Percentiles rank a stretch among this genome's conserved stretches.
Evolutionary conservation across 495 filamentous ascomycete species (phyloP).

Genomic region (Aspergillus sclerotioniger): DNA sequence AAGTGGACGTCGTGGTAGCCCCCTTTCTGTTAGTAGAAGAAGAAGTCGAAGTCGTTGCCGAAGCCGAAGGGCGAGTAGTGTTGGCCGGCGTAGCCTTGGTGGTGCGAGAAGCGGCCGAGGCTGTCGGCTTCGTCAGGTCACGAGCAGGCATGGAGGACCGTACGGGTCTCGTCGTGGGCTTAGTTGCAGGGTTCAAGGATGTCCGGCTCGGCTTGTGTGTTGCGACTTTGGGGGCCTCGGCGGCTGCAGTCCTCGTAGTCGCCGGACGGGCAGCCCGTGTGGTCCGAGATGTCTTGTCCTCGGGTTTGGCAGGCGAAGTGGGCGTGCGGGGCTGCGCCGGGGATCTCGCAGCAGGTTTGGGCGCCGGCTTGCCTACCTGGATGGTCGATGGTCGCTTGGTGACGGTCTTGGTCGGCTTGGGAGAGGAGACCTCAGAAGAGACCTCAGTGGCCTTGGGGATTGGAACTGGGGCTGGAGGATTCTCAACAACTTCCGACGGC

Average conservation of each 20-base stretch:
- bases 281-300: conserved; percentile 18
- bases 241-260: conserved; percentile 16
- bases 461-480: conserved; percentile 13
- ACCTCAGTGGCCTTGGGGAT: conserved; percentile 15
- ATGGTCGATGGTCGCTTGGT: conserved; percentile 44
- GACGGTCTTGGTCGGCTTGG: conserved; percentile 30
- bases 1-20: conserved; percentile 31
- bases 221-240: conserved; percentile 29
- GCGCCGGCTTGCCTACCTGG: conserved; percentile 34
- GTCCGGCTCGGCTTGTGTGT: conserved; percentile 35
- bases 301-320: conserved; percentile 20
- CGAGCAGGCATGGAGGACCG: conserved; percentile 35
- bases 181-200: conserved; percentile 29
- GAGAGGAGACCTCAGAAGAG: conserved; percentile 26
- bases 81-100: conserved; percentile 66
- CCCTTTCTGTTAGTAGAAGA: conserved; percentile 57
- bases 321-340: conserved; percentile 23
- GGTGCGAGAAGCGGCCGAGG: conserved; percentile 20
- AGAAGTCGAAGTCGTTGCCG: conserved; percentile 61
- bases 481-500: conserved; percentile 16
- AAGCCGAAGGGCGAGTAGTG: conserved; percentile 56
- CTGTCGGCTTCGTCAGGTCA: conserved; percentile 28
- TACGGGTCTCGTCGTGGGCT: conserved; percentile 26
- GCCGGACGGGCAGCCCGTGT: conserved; percentile 17
- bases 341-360: conserved; percentile 28